Evolutionary conservation across 805 yeast genomes (phyloP), one percentile per base, ranked within the genome.

Genomic region (Jamesozyma rosinii): DNA sequence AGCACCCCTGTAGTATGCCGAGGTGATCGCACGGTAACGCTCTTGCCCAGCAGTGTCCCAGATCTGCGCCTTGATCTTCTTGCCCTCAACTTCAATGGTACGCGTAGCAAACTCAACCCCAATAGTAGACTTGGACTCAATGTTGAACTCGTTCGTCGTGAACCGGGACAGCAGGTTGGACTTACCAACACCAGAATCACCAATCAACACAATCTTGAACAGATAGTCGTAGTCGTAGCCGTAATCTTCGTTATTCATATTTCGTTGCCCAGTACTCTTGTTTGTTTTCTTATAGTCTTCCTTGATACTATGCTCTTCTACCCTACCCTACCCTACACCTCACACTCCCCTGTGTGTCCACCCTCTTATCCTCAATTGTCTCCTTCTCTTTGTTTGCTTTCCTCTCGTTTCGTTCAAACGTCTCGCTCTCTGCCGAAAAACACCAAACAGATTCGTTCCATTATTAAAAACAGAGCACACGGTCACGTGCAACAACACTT

Each of bases 31-130:
- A 57, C 98, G 79, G 71, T 92, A 90, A 65, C 98, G 79, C 67
- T 90, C 98, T 70, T 90, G 98, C 48, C 98, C 98, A 2, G 98
- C 98, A 31, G 98, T 90, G 66, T 90, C 98, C 98, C 98, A 90
- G 54, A 88, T 82, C 66, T 87, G 95, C 3, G 94, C 90, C 64
- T 85, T 86, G 53, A 85, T 82, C 61, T 86, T 69, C 58, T 83
- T 83, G 35, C 87, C 88, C 51, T 83, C 90, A 49, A 84, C 80
- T 56, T 83, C 90, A 44, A 92, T 79, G 2, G 97, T 89, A 64
- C 97, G 76, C 19, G 97, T 92, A 36, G 97, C 97, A 69, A 90
- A 90, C 66, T 92, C 98, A 41, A 92, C 98, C 38, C 98, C 98
- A 60, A 90, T 90, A 22, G 98, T 90, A 42, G 95, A 83, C 65